Evolutionary conservation across 2,329 filamentous ascomycete genomes (phyloP).

Genomic region (Trichophyton mentagrophytes): DNA sequence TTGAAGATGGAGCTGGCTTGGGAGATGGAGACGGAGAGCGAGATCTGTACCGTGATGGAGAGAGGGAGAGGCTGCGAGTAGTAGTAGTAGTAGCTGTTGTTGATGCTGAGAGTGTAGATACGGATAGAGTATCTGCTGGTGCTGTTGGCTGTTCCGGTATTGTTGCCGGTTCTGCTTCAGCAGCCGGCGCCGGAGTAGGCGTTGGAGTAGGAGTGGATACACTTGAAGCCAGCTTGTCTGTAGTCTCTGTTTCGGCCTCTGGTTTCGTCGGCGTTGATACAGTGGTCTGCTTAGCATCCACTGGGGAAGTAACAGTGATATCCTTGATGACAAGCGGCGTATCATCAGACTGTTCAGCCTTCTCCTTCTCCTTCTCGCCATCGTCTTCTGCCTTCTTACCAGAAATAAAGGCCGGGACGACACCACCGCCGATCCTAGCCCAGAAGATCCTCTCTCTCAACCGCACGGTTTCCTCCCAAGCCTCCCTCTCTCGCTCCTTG

Average conservation of each 20-base stretch:
- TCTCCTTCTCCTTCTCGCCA: neutral
- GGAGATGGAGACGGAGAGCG: neutral
- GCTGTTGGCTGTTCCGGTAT: neutral
- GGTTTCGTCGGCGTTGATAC: neutral
- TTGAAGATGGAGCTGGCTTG: neutral
- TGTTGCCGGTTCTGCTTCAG: neutral
- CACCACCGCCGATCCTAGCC: conserved; percentile 81
- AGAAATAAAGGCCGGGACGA: conserved; percentile 51
- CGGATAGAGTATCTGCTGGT: neutral
- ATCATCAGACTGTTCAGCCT: neutral
- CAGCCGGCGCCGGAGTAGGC: neutral
- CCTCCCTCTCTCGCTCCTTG: conserved; percentile 49
- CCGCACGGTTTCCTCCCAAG: conserved; percentile 89
- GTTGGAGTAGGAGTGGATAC: neutral
- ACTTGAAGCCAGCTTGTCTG: neutral
- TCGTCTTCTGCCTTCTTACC: neutral
- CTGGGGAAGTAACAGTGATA: neutral
- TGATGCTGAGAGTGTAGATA: neutral
- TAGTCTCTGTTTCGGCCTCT: neutral
- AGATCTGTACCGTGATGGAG: neutral
- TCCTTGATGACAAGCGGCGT: neutral
- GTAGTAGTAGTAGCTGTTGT: neutral
- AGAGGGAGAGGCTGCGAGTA: neutral
- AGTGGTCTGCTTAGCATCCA: neutral
- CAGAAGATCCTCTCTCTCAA: conserved; percentile 95